Conservation (phyloP, 2,329 filamentous ascomycete genomes). For the Ceratocystis colombiana region DNA sequence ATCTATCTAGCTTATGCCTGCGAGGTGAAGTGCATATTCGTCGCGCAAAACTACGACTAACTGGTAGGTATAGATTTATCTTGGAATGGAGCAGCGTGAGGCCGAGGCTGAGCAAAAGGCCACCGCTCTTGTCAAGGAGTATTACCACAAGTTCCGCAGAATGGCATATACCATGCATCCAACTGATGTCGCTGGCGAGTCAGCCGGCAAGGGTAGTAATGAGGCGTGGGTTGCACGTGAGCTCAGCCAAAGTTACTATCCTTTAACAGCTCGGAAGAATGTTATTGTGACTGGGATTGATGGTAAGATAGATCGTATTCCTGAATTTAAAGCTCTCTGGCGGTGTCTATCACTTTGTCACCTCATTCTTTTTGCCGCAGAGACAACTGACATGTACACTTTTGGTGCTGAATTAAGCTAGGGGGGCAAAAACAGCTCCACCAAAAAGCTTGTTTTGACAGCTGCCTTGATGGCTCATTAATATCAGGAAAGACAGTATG, state of each 20-base stretch:
- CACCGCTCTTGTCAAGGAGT: conserved; percentile 49
- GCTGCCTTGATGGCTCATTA: background rate
- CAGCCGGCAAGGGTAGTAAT: conserved; percentile 66
- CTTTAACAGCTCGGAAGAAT: conserved; percentile 44
- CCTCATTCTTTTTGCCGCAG: background rate
- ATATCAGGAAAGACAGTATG: background rate
- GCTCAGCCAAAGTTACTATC: conserved; percentile 49
- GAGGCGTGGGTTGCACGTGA: conserved; percentile 60
- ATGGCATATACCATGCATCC: conserved; percentile 61
- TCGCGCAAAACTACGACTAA: background rate
- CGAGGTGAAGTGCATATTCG: background rate
- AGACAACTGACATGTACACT: background rate
- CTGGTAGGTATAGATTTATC: conserved; percentile 45
- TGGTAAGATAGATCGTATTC: conserved; percentile 40
- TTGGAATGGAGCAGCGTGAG: conserved; percentile 65
- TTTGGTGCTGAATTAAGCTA: background rate
- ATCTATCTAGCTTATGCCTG: background rate
- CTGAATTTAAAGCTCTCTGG: background rate
- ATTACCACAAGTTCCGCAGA: conserved; percentile 53
- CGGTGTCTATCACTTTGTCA: background rate
- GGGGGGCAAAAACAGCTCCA: background rate
- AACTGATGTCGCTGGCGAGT: conserved; percentile 53
- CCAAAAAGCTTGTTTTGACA: background rate
- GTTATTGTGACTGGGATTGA: conserved; percentile 63
- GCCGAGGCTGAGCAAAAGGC: conserved; percentile 52